These are phyloP conservation scores for Alternaria ethzedia DNA, from an alignment of 2,329 filamentous ascomycete species.

Conservation along the genomic window DNA sequence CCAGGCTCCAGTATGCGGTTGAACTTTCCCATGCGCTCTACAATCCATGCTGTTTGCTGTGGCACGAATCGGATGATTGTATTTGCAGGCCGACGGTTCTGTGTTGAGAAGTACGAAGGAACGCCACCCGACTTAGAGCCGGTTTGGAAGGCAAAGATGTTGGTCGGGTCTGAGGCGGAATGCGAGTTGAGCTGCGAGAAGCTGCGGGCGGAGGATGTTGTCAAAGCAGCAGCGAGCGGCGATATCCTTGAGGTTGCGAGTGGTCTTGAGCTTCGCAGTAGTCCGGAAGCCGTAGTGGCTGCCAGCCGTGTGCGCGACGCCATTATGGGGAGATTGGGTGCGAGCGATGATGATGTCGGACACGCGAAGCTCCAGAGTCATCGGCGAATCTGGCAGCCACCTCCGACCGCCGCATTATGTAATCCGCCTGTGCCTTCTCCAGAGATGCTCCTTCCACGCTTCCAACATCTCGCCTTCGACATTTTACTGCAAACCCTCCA, in stretches of 20 bases:
- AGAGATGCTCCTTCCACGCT: neutral
- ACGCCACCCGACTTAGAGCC: constrained; percentile 54
- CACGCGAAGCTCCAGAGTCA: constrained; percentile 23
- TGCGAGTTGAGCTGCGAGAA: constrained; percentile 42
- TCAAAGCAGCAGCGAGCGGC: constrained; percentile 28
- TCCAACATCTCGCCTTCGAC: neutral
- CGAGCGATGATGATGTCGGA: constrained; percentile 24
- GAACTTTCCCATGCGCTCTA: constrained; percentile 99
- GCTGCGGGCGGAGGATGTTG: constrained; percentile 27
- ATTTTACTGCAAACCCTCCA: neutral
- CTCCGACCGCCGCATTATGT: constrained; percentile 25
- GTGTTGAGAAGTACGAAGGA: constrained; percentile 78
- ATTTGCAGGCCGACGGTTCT: constrained; percentile 78
- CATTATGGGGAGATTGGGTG: constrained; percentile 40
- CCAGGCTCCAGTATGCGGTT: constrained; percentile 91
- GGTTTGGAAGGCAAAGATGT: constrained; percentile 38
- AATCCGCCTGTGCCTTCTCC: constrained; percentile 5
- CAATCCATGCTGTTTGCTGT: constrained; percentile 99
- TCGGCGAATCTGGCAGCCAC: constrained; percentile 20
- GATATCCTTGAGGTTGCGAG: constrained; percentile 22
- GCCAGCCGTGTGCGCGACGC: constrained; percentile 43
- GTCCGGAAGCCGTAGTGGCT: constrained; percentile 37
- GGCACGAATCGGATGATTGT: constrained; percentile 95
- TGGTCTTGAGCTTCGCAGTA: constrained; percentile 32
- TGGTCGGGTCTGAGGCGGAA: constrained; percentile 32